phyloP scores from a whole-genome alignment of 2,329 filamentous ascomycete genomes.

The Aureobasidium sp. region DNA sequence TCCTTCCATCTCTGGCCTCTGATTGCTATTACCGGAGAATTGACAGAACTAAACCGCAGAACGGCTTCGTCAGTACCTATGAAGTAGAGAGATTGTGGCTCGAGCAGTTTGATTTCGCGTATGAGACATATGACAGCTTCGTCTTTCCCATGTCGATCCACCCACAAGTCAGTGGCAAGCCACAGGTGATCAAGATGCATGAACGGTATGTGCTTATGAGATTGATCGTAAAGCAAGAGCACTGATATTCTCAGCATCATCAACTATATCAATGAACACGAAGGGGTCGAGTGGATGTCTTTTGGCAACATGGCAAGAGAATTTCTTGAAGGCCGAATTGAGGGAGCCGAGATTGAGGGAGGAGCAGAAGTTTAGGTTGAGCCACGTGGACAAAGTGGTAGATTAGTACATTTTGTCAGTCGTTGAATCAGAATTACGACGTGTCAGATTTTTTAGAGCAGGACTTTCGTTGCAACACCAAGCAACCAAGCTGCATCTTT shows the following conservation, averaged over 20 bases:
- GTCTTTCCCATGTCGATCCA: constrained; percentile 44
- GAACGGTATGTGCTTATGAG: constrained; percentile 25
- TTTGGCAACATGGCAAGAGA: constrained; percentile 33
- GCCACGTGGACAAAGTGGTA: constrained; percentile 9
- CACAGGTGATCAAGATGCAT: constrained; percentile 42
- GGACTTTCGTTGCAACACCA: constrained; percentile 44
- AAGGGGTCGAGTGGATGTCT: constrained; percentile 39
- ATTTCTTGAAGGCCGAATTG: constrained; percentile 31
- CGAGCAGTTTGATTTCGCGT: constrained; percentile 42
- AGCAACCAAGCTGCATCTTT: constrained; percentile 53
- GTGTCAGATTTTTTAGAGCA: constrained; percentile 19
- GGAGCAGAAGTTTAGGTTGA: constrained; percentile 25
- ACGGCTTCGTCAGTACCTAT: constrained; percentile 39
- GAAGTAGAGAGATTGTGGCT: constrained; percentile 40
- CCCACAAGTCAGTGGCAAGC: constrained; percentile 43
- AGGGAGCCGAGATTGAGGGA: constrained; percentile 24
- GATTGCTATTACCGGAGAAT: background rate
- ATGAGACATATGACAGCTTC: constrained; percentile 41
- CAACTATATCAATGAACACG: constrained; percentile 39
- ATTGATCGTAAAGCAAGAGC: no score
- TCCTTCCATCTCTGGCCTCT: background rate
- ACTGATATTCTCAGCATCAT: constrained; percentile 28
- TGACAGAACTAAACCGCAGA: constrained; percentile 6
- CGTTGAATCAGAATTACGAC: background rate
- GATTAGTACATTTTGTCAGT: background rate